Percentiles rank a stretch among this genome's conserved stretches.
Conservation (phyloP, 768 basidiomycete genomes). For the Boletus subcaerulescens region DNA sequence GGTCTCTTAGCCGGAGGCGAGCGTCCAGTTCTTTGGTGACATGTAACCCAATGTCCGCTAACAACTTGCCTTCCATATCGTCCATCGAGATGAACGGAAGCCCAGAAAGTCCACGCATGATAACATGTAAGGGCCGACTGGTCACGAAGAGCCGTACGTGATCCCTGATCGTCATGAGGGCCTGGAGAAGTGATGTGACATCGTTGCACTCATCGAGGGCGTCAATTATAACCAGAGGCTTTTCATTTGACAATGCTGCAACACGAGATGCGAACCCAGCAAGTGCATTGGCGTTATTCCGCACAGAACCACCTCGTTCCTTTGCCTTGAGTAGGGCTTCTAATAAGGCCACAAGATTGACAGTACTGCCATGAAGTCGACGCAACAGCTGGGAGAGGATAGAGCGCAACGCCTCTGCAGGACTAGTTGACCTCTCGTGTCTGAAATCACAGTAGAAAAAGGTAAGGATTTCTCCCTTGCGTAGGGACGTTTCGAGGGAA, state of each 20-base stretch:
- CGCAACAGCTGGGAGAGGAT: neutral
- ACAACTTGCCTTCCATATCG: neutral
- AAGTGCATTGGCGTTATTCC: neutral
- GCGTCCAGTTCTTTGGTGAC: neutral
- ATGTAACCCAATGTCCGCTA: neutral
- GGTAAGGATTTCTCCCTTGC: neutral
- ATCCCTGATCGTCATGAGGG: neutral
- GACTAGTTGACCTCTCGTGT: neutral
- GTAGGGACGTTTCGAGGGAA: neutral
- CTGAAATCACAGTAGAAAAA: neutral
- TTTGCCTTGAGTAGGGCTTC: neutral
- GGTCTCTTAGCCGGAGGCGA: neutral
- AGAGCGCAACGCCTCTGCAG: neutral
- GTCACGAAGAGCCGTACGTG: neutral
- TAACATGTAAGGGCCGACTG: neutral
- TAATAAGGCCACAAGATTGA: neutral
- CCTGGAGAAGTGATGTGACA: neutral
- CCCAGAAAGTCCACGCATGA: neutral
- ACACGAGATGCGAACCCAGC: neutral
- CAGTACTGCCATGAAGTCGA: neutral
- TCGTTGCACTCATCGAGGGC: slow-evolving; percentile 2
- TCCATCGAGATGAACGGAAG: neutral
- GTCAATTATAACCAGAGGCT: neutral
- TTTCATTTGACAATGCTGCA: neutral
- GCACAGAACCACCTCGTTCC: neutral